These are phyloP conservation scores for Curvularia sp. DNA, from an alignment of 2,329 filamentous ascomycete species.

Conservation along the genomic window DNA sequence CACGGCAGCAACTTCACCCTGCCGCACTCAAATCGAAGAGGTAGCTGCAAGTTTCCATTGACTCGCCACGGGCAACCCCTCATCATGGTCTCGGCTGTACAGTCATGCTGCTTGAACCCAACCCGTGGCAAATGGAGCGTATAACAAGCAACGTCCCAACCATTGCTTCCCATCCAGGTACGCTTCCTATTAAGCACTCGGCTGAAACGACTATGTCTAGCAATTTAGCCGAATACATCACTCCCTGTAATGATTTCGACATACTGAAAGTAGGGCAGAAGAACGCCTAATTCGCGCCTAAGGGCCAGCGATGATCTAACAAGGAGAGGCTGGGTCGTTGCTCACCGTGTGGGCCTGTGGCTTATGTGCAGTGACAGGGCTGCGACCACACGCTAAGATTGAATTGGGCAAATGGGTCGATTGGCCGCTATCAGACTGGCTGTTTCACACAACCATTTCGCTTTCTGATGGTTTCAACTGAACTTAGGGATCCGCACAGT, in stretches of 20 bases:
- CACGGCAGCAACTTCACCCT: background rate
- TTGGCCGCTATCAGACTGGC: slow-evolving; percentile 14
- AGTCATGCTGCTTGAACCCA: background rate
- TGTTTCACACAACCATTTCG: slow-evolving; percentile 5
- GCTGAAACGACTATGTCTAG: background rate
- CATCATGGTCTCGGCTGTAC: background rate
- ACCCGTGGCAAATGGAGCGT: slow-evolving; percentile 7
- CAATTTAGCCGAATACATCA: background rate
- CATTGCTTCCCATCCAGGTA: background rate
- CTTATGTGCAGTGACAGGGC: slow-evolving; percentile 21
- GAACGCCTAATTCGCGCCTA: slow-evolving; percentile 8
- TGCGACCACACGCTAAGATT: slow-evolving; percentile 19
- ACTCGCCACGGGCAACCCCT: background rate
- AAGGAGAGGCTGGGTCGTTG: slow-evolving; percentile 2
- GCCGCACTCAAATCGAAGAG: background rate
- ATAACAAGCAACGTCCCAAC: slow-evolving; percentile 2
- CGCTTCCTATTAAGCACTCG: no score
- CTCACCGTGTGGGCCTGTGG: slow-evolving; percentile 19
- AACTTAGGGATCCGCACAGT: no score
- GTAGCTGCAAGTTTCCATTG: background rate
- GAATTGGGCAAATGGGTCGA: slow-evolving; percentile 26
- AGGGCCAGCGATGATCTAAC: slow-evolving; percentile 20
- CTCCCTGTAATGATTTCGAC: background rate
- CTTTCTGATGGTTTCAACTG: slow-evolving; percentile 7
- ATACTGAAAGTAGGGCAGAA: slow-evolving; percentile 8